A percentile compares a stretch with the other conserved stretches of the same genome.
These are phyloP conservation scores for Globisporangium middletonii DNA, from an alignment of 352 stramenopile species.

Conservation along the genomic window DNA sequence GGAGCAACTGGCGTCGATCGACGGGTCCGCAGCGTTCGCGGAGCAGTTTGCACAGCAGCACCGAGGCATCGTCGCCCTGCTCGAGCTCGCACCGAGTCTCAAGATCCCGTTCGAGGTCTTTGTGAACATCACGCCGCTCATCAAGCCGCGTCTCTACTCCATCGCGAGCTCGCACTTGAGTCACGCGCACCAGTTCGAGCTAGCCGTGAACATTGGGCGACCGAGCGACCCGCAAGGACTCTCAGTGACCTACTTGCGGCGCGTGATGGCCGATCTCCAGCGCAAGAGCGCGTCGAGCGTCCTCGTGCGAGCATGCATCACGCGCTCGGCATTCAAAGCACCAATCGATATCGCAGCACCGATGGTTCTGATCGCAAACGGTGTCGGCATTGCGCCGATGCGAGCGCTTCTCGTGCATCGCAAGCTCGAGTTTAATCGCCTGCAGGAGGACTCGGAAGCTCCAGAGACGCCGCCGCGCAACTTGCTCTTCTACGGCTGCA, in stretches of 20 bases:
- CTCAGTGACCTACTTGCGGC: conserved; percentile 20
- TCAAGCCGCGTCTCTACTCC: conserved; percentile 91
- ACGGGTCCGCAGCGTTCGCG: conserved; percentile 77
- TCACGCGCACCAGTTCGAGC: conserved; percentile 69
- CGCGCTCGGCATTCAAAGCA: conserved; percentile 87
- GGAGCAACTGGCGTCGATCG: conserved; percentile 39
- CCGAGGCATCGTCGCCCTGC: conserved; percentile 71
- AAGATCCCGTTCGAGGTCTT: conserved; percentile 68
- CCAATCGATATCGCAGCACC: conserved; percentile 65
- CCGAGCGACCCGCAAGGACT: conserved; percentile 21
- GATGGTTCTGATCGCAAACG: conserved; percentile 89
- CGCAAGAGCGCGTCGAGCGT: conserved; percentile 32
- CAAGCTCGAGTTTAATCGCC: conserved; percentile 7
- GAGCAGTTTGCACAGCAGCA: conserved; percentile 69
- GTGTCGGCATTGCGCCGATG: conserved; percentile 89
- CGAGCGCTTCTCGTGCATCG: conserved; percentile 37
- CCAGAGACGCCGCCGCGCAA: conserved; percentile 11
- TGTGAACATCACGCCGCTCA: conserved; percentile 66
- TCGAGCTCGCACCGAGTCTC: conserved; percentile 53
- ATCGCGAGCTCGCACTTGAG: conserved; percentile 85
- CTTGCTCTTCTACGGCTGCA: conserved; percentile 27
- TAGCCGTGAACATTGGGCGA: conserved; percentile 88
- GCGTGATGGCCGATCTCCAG: background rate
- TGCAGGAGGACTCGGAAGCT: background rate
- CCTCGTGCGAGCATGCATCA: conserved; percentile 86